Evolutionary conservation across 2,329 filamentous ascomycete genomes (phyloP), one percentile per base, ranked within the genome.

Genomic region (Diaporthe sp.): DNA sequence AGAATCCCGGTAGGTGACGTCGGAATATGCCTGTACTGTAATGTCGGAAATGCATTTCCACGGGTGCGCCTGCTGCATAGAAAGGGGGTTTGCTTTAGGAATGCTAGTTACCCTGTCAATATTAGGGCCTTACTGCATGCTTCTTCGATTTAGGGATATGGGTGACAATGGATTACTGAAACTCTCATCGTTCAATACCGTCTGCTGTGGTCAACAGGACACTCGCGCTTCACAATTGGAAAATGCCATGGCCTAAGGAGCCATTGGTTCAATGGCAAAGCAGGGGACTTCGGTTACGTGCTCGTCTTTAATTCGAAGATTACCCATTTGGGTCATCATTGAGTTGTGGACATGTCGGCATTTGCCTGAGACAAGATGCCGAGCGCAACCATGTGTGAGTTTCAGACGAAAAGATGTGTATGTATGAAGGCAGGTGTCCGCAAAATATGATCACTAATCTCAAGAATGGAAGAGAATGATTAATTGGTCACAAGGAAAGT

Each of bases 31-130:
- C 2, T 40, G 33, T 25, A 40, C 10, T 15, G 6, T 2, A 40
- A n/a, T 9, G 30, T 22, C 13, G 4, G 17, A 35, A 57, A 22
- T 22, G 19, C 2, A 35, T 35, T 12, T 57, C 6, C 30, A 66
- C 30, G 22, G 30, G 28, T 22, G 40, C 12, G 25, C 15, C 6
- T 25, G 19, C 7, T 30, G n/a, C 25, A 2, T 52, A 12, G 10
- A 35, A 25, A 22, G 1, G 10, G n/a, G 8, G 0, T 66, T 0
- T 25, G 9, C 7, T 1, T 1, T 35, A 4, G 35, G 19, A 58
- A 15, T 58, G 9, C 2, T 0, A 42, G 2, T 38, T 22, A 13
- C n/a, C 40, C 19, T 10, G 35, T 6, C 5, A 38, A 38, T 6
- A 12, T 47, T 22, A 33, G 9, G 28, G 3, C 10, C 25, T 33